Conservation (phyloP, 1,284 basidiomycete genomes). For the Irpex sp. region DNA sequence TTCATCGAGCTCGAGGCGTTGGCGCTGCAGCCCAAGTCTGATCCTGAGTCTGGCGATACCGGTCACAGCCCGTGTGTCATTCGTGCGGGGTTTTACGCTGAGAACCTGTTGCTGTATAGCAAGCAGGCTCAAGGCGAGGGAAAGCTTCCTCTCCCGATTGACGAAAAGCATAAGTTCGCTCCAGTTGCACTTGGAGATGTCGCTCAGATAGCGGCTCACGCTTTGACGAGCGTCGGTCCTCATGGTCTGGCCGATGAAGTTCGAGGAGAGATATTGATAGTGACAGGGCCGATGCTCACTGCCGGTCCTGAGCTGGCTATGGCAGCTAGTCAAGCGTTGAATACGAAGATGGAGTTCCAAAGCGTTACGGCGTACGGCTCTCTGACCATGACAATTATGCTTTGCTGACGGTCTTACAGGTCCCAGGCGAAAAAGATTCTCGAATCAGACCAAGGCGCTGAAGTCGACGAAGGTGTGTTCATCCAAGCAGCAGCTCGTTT, state of each 20-base stretch:
- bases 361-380: slow-evolving; percentile 15
- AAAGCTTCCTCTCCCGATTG: slow-evolving; percentile 18
- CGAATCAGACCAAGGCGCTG: slow-evolving; percentile 17
- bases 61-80: slow-evolving; percentile 20
- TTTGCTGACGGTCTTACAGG: neutral
- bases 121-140: slow-evolving; percentile 22
- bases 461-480: slow-evolving; percentile 19
- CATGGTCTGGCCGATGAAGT: slow-evolving; percentile 20
- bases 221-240: slow-evolving; percentile 18
- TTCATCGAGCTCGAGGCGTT: slow-evolving; percentile 23
- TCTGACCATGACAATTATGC: neutral
- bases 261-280: slow-evolving; percentile 19
- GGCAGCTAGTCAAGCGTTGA: slow-evolving; percentile 18
- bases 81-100: slow-evolving; percentile 20
- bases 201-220: slow-evolving; percentile 18
- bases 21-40: slow-evolving; percentile 19
- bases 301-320: slow-evolving; percentile 18
- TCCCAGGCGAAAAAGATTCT: slow-evolving; percentile 18
- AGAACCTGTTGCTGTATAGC: slow-evolving; percentile 22
- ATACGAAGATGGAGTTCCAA: slow-evolving; percentile 21
- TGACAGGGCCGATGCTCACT: slow-evolving; percentile 14
- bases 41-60: slow-evolving; percentile 14
- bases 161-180: slow-evolving; percentile 19
- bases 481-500: neutral
- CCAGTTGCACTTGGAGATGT: slow-evolving; percentile 22